Evolutionary conservation across 345 rosid species (phyloP).

Genomic region (Anacardium occidentale): DNA sequence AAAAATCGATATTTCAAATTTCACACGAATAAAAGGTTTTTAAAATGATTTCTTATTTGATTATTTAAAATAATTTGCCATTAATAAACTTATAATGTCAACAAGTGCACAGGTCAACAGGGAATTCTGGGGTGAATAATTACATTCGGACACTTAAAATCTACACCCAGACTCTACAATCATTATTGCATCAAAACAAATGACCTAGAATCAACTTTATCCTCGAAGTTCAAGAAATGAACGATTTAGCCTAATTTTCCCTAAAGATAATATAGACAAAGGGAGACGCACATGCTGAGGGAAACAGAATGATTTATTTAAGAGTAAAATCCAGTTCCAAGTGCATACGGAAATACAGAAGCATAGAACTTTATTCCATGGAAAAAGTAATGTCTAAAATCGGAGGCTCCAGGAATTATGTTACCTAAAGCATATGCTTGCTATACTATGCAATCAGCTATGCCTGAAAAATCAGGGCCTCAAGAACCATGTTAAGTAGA

Average conservation of each 20-base stretch:
- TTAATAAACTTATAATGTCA: too few species aligned
- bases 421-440: slow-evolving; percentile 7
- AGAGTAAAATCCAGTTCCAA: background rate
- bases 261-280: background rate
- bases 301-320: slow-evolving; percentile 12
- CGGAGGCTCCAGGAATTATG: background rate
- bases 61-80: too few species aligned
- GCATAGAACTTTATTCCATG: slow-evolving; percentile 26
- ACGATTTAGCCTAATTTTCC: too few species aligned
- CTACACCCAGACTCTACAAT: background rate
- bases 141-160: background rate
- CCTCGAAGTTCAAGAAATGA: too few species aligned
- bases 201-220: too few species aligned
- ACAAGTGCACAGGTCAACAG: too few species aligned
- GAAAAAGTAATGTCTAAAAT: slow-evolving; percentile 8
- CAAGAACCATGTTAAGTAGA: too few species aligned
- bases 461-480: background rate
- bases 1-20: too few species aligned
- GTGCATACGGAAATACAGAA: slow-evolving; percentile 7
- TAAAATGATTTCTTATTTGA: too few species aligned
- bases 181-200: too few species aligned
- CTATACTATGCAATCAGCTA: background rate
- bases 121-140: too few species aligned
- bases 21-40: too few species aligned
- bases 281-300: background rate